Evolutionary conservation across 352 stramenopile species (phyloP), one percentile per base, ranked within the genome.

Genomic region (Globisporangium apiculatum): DNA sequence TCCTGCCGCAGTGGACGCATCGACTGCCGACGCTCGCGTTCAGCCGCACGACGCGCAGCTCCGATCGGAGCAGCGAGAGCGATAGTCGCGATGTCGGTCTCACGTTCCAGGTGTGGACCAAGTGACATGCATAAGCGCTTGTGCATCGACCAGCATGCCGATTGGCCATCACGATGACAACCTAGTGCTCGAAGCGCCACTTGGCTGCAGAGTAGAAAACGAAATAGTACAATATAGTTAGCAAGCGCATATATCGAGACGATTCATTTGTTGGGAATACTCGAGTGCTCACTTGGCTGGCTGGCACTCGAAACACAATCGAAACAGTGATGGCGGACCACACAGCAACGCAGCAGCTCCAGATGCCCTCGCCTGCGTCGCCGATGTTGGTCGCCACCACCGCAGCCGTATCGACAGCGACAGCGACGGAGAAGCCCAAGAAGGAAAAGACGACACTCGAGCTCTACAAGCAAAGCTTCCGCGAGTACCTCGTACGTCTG

Each of bases 391-490:
- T 31, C 24, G 24, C 24, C 24, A 31, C 24, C 24, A 31, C 24
- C 24, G 24, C 24, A 31, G 24, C 24, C 24, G 42, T 45, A 24
- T 48, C n/a, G 47, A 18, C 11, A 41, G n/a, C 40, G 38, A 7
- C 38, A 15, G 62, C 67, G 58, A n/a, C 56, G 37, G 57, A 31
- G 24, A 31, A 31, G 24, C 53, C 67, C 12, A 64, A 49, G 57
- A 70, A 66, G 54, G 36, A 72, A 36, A 87, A 84, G 64, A 66
- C 77, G 45, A 68, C 79, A 18, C 67, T 91, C 12, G 82, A 83
- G 57, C 68, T 88, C 46, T 92, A 79, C 76, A 91, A 92, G 67
- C 73, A 86, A 58, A 90, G 79, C 62, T 92, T 94, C 71, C 79
- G 77, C 64, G 84, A 94, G 66, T 94, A 84, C 57, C 68, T 84